phyloP scores from a whole-genome alignment of 768 basidiomycete genomes.

The Boletellus emodensis region DNA sequence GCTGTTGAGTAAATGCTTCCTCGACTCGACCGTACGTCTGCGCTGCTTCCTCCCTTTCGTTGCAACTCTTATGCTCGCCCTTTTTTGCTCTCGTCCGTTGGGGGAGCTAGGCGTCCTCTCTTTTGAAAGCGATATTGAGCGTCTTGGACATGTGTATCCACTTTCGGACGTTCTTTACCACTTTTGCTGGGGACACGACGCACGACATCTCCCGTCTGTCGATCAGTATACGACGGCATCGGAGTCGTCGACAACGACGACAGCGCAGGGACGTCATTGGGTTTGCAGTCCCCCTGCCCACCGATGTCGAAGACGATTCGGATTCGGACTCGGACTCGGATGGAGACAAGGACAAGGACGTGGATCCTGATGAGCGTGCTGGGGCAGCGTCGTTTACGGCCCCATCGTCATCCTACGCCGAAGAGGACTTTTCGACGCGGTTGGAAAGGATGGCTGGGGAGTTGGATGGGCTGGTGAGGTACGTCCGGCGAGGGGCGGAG shows the following conservation, averaged over 20 bases:
- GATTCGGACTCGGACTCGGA: slow-evolving; percentile 38
- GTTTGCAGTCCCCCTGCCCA: slow-evolving; percentile 42
- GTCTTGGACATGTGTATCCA: slow-evolving; percentile 72
- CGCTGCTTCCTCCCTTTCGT: background rate
- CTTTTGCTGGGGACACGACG: slow-evolving; percentile 58
- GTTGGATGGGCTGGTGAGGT: slow-evolving; percentile 67
- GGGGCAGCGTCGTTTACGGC: slow-evolving; percentile 36
- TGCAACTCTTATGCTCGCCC: background rate
- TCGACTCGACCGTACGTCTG: slow-evolving; percentile 52
- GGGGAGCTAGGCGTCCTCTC: slow-evolving; percentile 49
- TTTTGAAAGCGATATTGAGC: slow-evolving; percentile 62
- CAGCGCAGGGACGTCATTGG: slow-evolving; percentile 58
- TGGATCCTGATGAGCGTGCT: slow-evolving; percentile 15
- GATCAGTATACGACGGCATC: slow-evolving; percentile 53
- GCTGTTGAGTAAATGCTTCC: slow-evolving; percentile 58
- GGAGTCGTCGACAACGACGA: slow-evolving; percentile 55
- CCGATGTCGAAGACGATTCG: slow-evolving; percentile 33
- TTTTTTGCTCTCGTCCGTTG: background rate
- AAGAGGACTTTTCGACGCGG: slow-evolving; percentile 45
- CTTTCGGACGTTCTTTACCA: slow-evolving; percentile 61
- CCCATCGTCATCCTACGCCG: slow-evolving; percentile 34
- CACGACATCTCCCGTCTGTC: slow-evolving; percentile 52
- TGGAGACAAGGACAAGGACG: slow-evolving; percentile 10
- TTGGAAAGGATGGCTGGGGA: slow-evolving; percentile 66
- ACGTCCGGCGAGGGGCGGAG: slow-evolving; percentile 66